A percentile compares a stretch with the other conserved stretches of the same genome.
Conservation (phyloP, 1,284 basidiomycete genomes). For the Ganoderma resinaceum region DNA sequence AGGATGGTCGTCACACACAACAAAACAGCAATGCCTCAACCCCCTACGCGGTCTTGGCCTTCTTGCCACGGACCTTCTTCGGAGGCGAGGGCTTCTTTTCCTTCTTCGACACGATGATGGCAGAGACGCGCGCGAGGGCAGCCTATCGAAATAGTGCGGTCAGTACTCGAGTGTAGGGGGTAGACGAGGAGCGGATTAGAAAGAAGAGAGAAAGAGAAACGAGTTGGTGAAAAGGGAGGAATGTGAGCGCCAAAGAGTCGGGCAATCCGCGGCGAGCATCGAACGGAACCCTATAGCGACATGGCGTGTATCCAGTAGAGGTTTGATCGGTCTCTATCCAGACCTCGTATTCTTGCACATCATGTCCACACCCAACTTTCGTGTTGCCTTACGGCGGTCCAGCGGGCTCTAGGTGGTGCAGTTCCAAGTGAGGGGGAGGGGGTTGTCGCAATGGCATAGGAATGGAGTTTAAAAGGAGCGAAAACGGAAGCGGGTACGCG, state of each 20-base stretch:
- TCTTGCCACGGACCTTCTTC: slow-evolving; percentile 82
- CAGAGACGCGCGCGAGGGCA: slow-evolving; percentile 82
- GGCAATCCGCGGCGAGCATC: slow-evolving; percentile 60
- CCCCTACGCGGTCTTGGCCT: slow-evolving; percentile 35
- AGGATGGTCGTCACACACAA: slow-evolving; percentile 26
- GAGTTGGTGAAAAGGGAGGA: slow-evolving; percentile 25
- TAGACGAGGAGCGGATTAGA: not conserved
- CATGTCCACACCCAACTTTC: slow-evolving; percentile 89
- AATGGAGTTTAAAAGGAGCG: slow-evolving; percentile 6
- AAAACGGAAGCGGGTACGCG: slow-evolving; percentile 21
- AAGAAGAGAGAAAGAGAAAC: slow-evolving; percentile 18
- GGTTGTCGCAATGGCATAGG: slow-evolving; percentile 1
- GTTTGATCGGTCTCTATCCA: slow-evolving; percentile 65
- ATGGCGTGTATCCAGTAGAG: slow-evolving; percentile 63
- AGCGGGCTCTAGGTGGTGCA: slow-evolving; percentile 69
- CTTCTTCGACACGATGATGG: slow-evolving; percentile 73
- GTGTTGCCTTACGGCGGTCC: slow-evolving; percentile 57
- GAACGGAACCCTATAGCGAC: slow-evolving; percentile 79
- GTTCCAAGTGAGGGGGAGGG: slow-evolving; percentile 6
- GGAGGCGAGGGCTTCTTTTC: slow-evolving; percentile 76
- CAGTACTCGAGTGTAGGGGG: slow-evolving; percentile 30
- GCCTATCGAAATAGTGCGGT: slow-evolving; percentile 54
- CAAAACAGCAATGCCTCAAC: slow-evolving; percentile 14
- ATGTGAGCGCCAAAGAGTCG: slow-evolving; percentile 79
- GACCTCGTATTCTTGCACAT: slow-evolving; percentile 71